phyloP scores from a whole-genome alignment of 179 eudicot genomes.

The Spergularia azorica region DNA sequence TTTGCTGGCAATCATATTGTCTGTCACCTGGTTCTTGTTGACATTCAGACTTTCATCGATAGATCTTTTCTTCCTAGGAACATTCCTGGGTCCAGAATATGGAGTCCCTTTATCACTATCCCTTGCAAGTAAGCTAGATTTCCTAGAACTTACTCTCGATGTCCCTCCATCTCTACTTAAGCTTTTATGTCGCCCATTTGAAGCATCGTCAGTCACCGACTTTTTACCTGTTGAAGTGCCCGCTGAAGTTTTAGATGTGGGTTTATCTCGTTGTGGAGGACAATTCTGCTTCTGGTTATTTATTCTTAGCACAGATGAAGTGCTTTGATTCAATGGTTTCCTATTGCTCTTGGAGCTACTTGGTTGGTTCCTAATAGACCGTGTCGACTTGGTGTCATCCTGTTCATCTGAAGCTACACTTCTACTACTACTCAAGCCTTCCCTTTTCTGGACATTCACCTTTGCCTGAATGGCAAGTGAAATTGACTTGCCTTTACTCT shows the following conservation, averaged over 20 bases:
- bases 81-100: conserved; percentile 43
- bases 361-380: conserved; percentile 46
- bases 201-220: conserved; percentile 43
- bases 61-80: conserved; percentile 65
- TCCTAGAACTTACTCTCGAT: conserved; percentile 55
- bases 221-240: conserved; percentile 48
- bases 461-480: conserved; percentile 96
- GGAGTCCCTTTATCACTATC: conserved; percentile 47
- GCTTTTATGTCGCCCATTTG: conserved; percentile 39
- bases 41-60: conserved; percentile 47
- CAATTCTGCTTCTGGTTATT: conserved; percentile 93
- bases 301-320: conserved; percentile 59
- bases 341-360: conserved; percentile 45
- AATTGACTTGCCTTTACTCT: conserved; percentile 63
- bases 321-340: conserved; percentile 45
- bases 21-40: conserved; percentile 34
- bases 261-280: conserved; percentile 43
- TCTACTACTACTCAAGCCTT: conserved; percentile 45
- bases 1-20: conserved; percentile 35
- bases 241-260: conserved; percentile 42
- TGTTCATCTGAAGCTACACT: conserved; percentile 44
- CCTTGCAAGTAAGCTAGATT: conserved; percentile 47
- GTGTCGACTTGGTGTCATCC: conserved; percentile 37
- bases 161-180: conserved; percentile 38
- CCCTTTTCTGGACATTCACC: conserved; percentile 90